Percentiles rank a stretch among this genome's conserved stretches.
Evolutionary conservation across 352 stramenopile species (phyloP).

Genomic region (Phytopythium litorale): DNA sequence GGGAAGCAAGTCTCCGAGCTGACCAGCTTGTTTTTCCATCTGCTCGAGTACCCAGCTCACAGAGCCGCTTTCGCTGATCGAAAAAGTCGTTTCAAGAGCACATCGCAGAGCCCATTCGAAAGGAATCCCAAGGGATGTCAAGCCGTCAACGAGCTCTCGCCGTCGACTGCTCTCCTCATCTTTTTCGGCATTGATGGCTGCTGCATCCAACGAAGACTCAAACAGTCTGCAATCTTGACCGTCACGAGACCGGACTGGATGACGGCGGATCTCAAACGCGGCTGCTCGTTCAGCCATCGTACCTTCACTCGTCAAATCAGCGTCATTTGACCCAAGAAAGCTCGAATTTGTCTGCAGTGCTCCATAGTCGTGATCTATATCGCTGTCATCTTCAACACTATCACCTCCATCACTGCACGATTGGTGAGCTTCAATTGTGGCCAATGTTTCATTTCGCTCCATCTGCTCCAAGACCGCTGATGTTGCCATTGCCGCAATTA

Average conservation of each 20-base stretch:
- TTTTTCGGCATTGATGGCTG: not conserved
- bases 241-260: not conserved
- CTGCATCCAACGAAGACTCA: not conserved
- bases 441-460: no score
- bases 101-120: slow-evolving; percentile 71
- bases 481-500: slow-evolving; percentile 17
- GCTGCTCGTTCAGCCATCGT: not conserved
- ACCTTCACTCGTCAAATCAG: not conserved
- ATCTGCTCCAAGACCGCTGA: not conserved
- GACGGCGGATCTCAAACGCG: not conserved
- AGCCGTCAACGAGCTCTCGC: slow-evolving; percentile 62
- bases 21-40: slow-evolving; percentile 71
- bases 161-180: slow-evolving; percentile 14
- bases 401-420: slow-evolving; percentile 3
- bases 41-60: slow-evolving; percentile 90
- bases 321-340: not conserved
- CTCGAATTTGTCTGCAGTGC: not conserved
- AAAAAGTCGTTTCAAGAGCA: slow-evolving; percentile 41
- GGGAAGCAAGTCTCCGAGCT: not conserved
- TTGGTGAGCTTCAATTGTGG: not conserved
- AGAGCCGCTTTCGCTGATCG: slow-evolving; percentile 56
- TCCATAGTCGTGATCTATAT: slow-evolving; percentile 10
- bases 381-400: slow-evolving; percentile 17
- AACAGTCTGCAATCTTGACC: not conserved
- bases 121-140: slow-evolving; percentile 84